Evolutionary conservation across 495 filamentous ascomycete genomes (phyloP).

Genomic region (Amphirosellinia nigrospora): DNA sequence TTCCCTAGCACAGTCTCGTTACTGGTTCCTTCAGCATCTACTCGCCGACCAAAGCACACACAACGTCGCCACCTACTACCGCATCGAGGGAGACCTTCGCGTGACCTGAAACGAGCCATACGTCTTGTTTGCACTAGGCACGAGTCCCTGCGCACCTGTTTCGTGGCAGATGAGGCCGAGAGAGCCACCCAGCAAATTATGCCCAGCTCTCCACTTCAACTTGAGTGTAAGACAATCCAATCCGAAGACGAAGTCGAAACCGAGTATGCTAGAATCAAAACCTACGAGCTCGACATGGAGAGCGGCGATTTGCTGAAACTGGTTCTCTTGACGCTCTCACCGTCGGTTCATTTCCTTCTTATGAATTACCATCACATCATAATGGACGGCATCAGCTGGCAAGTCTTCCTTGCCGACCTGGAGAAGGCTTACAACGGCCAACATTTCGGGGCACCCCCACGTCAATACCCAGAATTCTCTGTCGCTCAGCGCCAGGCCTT

Average conservation of each 20-base stretch:
- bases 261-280: conserved; percentile 1
- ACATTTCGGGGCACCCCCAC: conserved; percentile 3
- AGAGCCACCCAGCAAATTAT: conserved; percentile 6
- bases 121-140: conserved; percentile 42
- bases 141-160: conserved; percentile 51
- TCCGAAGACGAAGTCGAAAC: background rate
- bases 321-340: conserved; percentile 27
- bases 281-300: conserved; percentile 11
- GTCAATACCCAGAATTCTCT: conserved; percentile 32
- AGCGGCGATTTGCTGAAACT: conserved; percentile 15
- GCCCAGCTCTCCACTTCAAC: background rate
- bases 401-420: conserved; percentile 40
- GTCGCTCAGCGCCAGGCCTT: conserved; percentile 19
- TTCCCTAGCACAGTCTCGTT: conserved; percentile 49
- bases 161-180: background rate
- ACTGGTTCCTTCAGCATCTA: conserved; percentile 51
- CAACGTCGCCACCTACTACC: conserved; percentile 42
- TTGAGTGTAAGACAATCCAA: background rate
- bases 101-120: conserved; percentile 43
- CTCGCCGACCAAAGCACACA: conserved; percentile 42
- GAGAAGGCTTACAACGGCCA: conserved; percentile 45
- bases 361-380: conserved; percentile 29
- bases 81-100: conserved; percentile 41
- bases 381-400: conserved; percentile 25
- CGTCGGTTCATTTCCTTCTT: conserved; percentile 18